Evolutionary conservation across 495 filamentous ascomycete species (phyloP).

Genomic region (Aspergillus egyptiacus): DNA sequence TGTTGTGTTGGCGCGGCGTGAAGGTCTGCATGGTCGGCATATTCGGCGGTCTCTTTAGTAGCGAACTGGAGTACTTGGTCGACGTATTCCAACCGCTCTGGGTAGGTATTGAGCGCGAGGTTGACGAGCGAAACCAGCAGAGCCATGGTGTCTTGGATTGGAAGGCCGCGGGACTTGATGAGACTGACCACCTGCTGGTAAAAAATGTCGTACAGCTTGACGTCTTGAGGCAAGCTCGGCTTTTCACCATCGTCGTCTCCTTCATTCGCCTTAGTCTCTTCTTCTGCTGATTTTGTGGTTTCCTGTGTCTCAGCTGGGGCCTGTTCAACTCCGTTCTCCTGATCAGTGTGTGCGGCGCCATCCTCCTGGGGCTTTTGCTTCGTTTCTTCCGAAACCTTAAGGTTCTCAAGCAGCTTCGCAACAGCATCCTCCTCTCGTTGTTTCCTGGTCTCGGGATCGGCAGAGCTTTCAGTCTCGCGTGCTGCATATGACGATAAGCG

Average conservation of each 20-base stretch:
- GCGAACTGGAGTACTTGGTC: slow-evolving; percentile 91
- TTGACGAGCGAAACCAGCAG: slow-evolving; percentile 87
- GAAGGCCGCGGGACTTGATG: slow-evolving; percentile 80
- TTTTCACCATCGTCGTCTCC: slow-evolving; percentile 31
- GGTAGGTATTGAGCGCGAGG: slow-evolving; percentile 91
- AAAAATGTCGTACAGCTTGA: slow-evolving; percentile 95
- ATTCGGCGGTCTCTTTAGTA: slow-evolving; percentile 78
- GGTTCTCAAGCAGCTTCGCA: slow-evolving; percentile 63
- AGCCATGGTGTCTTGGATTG: slow-evolving; percentile 92
- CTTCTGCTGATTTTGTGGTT: slow-evolving; percentile 18
- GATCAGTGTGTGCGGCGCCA: slow-evolving; percentile 23
- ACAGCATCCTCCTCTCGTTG: slow-evolving; percentile 82
- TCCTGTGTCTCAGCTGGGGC: slow-evolving; percentile 23
- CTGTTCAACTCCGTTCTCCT: slow-evolving; percentile 47
- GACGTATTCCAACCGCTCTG: slow-evolving; percentile 86
- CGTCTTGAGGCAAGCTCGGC: slow-evolving; percentile 68
- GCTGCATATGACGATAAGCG: slow-evolving; percentile 87
- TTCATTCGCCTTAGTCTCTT: slow-evolving; percentile 17
- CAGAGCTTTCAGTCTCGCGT: slow-evolving; percentile 74
- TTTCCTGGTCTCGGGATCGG: slow-evolving; percentile 64
- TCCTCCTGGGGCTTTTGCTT: slow-evolving; percentile 36
- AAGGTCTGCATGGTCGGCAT: slow-evolving; percentile 87
- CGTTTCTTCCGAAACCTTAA: slow-evolving; percentile 62
- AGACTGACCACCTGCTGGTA: slow-evolving; percentile 93
- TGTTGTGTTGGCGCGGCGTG: slow-evolving; percentile 83